Base-by-base conservation (phyloP, 2,329 filamentous ascomycete genomes). In the Chaetomium strumarium region DNA sequence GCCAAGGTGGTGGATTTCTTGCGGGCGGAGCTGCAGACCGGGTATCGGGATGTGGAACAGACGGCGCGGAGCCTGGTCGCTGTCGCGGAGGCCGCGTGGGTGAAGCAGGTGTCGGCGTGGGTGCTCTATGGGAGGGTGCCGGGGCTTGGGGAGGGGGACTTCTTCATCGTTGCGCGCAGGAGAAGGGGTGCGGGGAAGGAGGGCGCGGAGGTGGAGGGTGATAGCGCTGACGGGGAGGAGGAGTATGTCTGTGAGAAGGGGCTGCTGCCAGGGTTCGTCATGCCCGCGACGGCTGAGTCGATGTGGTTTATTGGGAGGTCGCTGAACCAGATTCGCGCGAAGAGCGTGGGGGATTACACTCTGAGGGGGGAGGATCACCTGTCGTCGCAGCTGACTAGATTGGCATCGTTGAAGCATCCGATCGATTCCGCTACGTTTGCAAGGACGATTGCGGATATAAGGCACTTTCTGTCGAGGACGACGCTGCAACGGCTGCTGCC, bases 281-380 rank as follows among this genome's bases (percentile, higher is more conserved):
- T 84, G 0, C 68, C 79, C 0, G 72, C 84, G 5, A 88, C 89
- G 1, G 90, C 89, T 8, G 77, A 81, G 3, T 96, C 91, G 0
- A 89, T 97, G 67, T 73, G 96, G 5, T 96, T 96, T 64, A 86
- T 96, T 56, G 93, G 93, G 11, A 88, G 87, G 58, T 95, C 90
- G 0, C 74, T 97, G 43, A 90, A 95, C 61, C 88, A 95, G 59
- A 86, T 96, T 50, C 79, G 86, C 46, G 76, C 79, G 14, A 76
- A 74, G 60, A 74, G 73, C 51, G 73, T 69, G 43, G 65, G 72
- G 10, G 72, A 75, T 54, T 69, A 71, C 13, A 66, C 72, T 47
- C 58, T 74, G 17, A 70, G 72, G 33, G 80, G 82, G 30, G 70
- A 83, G 5, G 75, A 80, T 17, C 77, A 88, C 45, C 71, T 88